Percentiles rank a stretch among this genome's conserved stretches.
Conservation (phyloP, 2,329 filamentous ascomycete species). For the Bipolaris victoriae region DNA sequence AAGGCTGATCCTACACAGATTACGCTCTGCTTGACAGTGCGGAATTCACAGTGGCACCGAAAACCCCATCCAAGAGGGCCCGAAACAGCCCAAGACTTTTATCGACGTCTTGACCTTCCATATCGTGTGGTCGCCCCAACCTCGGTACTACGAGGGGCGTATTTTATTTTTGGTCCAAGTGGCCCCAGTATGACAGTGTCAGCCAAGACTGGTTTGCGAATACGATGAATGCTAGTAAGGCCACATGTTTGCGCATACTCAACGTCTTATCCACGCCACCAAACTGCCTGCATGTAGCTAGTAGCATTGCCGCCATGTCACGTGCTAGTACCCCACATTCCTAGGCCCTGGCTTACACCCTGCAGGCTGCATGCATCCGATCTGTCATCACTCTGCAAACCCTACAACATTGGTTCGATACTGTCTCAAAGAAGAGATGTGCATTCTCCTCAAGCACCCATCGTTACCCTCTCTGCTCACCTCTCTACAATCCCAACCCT, state of each 20-base stretch:
- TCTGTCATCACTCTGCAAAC: background rate
- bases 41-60: slow-evolving; percentile 6
- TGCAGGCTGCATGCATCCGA: background rate
- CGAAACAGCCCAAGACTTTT: background rate
- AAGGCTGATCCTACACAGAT: slow-evolving; percentile 2
- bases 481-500: slow-evolving; percentile 1
- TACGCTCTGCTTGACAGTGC: slow-evolving; percentile 1
- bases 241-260: background rate
- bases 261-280: background rate
- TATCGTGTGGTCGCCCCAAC: background rate
- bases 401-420: background rate
- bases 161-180: too few species aligned
- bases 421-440: too few species aligned
- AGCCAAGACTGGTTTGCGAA: background rate
- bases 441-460: too few species aligned
- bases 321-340: slow-evolving; percentile 5
- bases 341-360: background rate
- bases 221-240: background rate
- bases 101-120: background rate
- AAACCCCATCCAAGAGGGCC: background rate
- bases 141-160: background rate
- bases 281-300: background rate
- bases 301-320: background rate
- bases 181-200: background rate
- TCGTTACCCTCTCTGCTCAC: background rate